phyloP scores from a whole-genome alignment of 345 rosid species.

The Dimocarpus longan region DNA sequence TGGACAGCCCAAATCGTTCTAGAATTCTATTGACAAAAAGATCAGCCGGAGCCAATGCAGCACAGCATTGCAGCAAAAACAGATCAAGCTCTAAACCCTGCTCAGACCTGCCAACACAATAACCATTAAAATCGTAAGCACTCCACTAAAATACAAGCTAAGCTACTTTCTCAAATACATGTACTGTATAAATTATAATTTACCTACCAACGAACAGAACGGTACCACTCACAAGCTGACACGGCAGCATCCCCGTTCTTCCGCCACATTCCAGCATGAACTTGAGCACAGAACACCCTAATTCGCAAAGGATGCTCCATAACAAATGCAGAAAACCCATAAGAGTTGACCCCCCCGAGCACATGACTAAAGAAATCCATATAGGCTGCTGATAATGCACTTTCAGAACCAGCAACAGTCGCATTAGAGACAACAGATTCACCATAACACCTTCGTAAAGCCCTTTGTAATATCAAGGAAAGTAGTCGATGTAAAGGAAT shows the following conservation, averaged over 20 bases:
- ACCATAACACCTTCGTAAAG: constrained; percentile 64
- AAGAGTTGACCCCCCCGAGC: constrained; percentile 65
- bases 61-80: constrained; percentile 95
- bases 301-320: constrained; percentile 93
- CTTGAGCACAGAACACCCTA: constrained; percentile 90
- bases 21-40: constrained; percentile 69
- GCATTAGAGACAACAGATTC: constrained; percentile 43
- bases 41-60: constrained; percentile 92
- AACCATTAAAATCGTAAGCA: constrained; percentile 18
- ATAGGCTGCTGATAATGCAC: constrained; percentile 30
- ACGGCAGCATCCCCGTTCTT: constrained; percentile 84
- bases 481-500: constrained; percentile 82
- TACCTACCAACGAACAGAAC: constrained; percentile 79
- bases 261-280: constrained; percentile 96
- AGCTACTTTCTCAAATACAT: neutral
- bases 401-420: constrained; percentile 30
- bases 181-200: constrained; percentile 9
- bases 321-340: constrained; percentile 76
- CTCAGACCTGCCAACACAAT: constrained; percentile 68
- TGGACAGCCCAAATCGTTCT: constrained; percentile 76
- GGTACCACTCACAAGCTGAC: constrained; percentile 74
- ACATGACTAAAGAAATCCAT: constrained; percentile 68
- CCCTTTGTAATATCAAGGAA: constrained; percentile 72
- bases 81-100: constrained; percentile 94
- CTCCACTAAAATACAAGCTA: neutral